Base-by-base conservation (phyloP, 352 stramenopile species). In the Aphanomyces invadans region DNA sequence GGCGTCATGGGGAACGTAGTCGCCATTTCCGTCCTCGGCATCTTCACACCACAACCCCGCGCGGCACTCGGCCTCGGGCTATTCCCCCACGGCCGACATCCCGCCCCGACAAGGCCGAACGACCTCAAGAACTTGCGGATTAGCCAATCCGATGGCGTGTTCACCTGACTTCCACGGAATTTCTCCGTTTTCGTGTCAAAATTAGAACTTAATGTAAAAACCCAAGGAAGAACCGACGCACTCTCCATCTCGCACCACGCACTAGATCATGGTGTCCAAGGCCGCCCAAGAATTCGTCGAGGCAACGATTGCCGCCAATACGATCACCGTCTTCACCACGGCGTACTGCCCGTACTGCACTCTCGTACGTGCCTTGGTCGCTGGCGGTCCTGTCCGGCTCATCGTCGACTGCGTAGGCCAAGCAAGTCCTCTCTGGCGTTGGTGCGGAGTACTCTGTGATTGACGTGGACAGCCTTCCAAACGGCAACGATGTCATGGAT, bases 341-440 rank as follows among this genome's bases (percentile, higher is more conserved):
- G 84, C 83, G 23, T 97, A 93, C 74, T 99, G 95, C 63, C 90
- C 89, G 2, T 98, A 96, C 74, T 98, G 95, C 73, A 77, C 73
- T 26, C 71, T 83, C 71, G 81, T 88, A 69, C 12, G 66, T 48
- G 60, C 17, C 25, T 29, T 4, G 0, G 36, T 42, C 25, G 55
- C 49, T 55, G 51, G 23, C 26, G 4, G 12, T 15, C 46, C n/a
- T 63, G 32, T 17, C 21, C 4, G 9, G 31, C 3, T 11, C 17
- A 3, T 56, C 31, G 19, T 54, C 12, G 26, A 26, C 33, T 15
- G 23, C 28, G 10, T 63, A 90, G 70, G 94, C 94, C 7, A 98
- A 98, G 69, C 65, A 87, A 68, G 74, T 87, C 76, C 71, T 97
- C 81, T 69, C 77, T 28, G 73, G 82, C 44, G 73, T 74, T 25